Evolutionary conservation across 192 early-diverging fungal genomes (phyloP).

Genomic region (Coemansia sp.): DNA sequence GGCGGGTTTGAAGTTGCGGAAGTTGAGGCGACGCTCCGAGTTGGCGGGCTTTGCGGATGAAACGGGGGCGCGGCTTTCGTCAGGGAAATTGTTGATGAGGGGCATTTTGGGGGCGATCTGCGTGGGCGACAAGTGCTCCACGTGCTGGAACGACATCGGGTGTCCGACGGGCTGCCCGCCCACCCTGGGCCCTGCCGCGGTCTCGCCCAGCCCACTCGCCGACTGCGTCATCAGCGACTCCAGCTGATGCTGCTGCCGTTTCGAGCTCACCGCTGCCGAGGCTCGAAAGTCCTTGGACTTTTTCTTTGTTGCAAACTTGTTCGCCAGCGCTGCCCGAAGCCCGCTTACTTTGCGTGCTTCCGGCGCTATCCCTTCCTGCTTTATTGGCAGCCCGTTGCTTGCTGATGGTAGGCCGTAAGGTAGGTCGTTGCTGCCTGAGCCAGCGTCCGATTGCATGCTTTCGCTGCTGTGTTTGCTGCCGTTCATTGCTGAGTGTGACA

Average conservation of each 20-base stretch:
- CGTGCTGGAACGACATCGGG: slow-evolving; percentile 50
- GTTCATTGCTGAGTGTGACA: slow-evolving; percentile 37
- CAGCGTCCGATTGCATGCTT: slow-evolving; percentile 8
- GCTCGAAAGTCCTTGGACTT: slow-evolving; percentile 35
- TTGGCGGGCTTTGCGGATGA: neutral
- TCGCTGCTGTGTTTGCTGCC: slow-evolving; percentile 3
- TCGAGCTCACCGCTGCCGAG: slow-evolving; percentile 31
- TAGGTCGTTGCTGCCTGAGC: slow-evolving; percentile 8
- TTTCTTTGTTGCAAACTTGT: slow-evolving; percentile 45
- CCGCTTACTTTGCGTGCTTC: slow-evolving; percentile 31
- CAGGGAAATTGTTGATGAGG: slow-evolving; percentile 18
- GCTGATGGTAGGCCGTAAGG: slow-evolving; percentile 46
- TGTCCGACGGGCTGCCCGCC: slow-evolving; percentile 44
- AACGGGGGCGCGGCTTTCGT: neutral
- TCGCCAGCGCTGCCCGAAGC: slow-evolving; percentile 38
- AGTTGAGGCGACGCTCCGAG: slow-evolving; percentile 27
- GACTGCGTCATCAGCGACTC: slow-evolving; percentile 45
- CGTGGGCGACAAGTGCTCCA: slow-evolving; percentile 49
- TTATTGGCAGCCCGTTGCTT: slow-evolving; percentile 30
- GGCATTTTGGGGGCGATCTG: slow-evolving; percentile 39
- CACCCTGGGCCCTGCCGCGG: slow-evolving; percentile 23
- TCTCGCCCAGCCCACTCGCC: slow-evolving; percentile 6
- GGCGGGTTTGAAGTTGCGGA: slow-evolving; percentile 45
- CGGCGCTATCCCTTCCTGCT: slow-evolving; percentile 5
- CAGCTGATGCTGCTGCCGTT: slow-evolving; percentile 51